Evolutionary conservation across 176 grass and related monocot genomes (phyloP).

Genomic region (Triticum urartu): DNA sequence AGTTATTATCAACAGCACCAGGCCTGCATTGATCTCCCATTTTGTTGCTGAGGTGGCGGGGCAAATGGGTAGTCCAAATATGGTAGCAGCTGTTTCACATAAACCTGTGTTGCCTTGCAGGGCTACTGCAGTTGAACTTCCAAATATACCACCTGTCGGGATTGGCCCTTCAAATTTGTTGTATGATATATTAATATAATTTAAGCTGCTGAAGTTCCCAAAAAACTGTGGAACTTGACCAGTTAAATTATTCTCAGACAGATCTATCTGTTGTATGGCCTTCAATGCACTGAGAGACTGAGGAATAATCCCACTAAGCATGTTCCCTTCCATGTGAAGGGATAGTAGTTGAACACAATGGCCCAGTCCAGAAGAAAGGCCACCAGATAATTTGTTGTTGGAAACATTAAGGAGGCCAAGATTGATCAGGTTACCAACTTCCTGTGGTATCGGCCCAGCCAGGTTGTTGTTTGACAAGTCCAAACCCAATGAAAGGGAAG

Average conservation of each 20-base stretch:
- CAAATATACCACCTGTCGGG: slow-evolving; percentile 10
- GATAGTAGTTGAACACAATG: neutral
- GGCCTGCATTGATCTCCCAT: neutral
- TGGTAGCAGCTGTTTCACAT: neutral
- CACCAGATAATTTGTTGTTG: slow-evolving; percentile 25
- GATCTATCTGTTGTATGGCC: slow-evolving; percentile 12
- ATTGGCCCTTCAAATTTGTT: slow-evolving; percentile 26
- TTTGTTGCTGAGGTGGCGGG: neutral
- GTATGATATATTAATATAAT: slow-evolving; percentile 29
- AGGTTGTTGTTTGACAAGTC: slow-evolving; percentile 11
- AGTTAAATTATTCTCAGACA: slow-evolving; percentile 19
- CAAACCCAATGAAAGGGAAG: neutral
- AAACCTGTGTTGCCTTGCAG: slow-evolving; percentile 22
- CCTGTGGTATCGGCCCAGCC: neutral
- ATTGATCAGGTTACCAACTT: slow-evolving; percentile 20
- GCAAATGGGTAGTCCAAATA: slow-evolving; percentile 30
- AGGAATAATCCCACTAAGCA: slow-evolving; percentile 14
- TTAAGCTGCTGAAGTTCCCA: neutral
- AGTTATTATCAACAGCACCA: no score
- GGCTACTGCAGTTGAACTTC: neutral
- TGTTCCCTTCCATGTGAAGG: slow-evolving; percentile 16
- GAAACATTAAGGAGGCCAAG: neutral
- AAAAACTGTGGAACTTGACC: slow-evolving; percentile 24
- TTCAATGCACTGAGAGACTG: neutral
- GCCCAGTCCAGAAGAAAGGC: neutral